A percentile compares a stretch with the other conserved stretches of the same genome.
Conservation (phyloP, 1,284 basidiomycete genomes). For the Meripilus lineatus region DNA sequence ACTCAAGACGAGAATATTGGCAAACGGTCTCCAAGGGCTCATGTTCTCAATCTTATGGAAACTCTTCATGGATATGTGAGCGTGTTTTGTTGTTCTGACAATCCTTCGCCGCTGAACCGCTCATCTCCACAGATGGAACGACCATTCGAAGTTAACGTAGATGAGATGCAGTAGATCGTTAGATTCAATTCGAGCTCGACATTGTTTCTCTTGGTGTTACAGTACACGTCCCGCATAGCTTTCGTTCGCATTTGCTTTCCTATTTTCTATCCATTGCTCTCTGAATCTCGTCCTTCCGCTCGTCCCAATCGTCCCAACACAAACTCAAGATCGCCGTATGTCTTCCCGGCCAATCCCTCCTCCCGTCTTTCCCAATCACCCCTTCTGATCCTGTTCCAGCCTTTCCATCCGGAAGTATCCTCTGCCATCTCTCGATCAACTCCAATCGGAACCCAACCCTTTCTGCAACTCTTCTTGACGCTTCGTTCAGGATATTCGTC, state of each 20-base stretch:
- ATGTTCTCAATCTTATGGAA: conserved; percentile 87
- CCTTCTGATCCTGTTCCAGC: too few relatives aligned
- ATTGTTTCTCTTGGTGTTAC: too few relatives aligned
- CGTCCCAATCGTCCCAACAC: conserved; percentile 67
- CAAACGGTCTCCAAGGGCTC: conserved; percentile 83
- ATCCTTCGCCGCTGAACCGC: not conserved
- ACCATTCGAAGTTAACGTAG: too few relatives aligned
- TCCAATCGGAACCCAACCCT: conserved; percentile 62
- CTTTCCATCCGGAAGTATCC: conserved; percentile 32
- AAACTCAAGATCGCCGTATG: conserved; percentile 44
- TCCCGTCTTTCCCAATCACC: conserved; percentile 38
- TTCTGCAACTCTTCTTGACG: conserved; percentile 48
- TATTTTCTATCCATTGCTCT: not conserved
- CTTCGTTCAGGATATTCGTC: conserved; percentile 47
- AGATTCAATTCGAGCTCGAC: too few relatives aligned
- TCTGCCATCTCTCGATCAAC: conserved; percentile 47
- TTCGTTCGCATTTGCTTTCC: too few relatives aligned
- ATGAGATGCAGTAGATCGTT: too few relatives aligned
- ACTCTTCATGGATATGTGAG: conserved; percentile 78
- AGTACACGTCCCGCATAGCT: too few relatives aligned
- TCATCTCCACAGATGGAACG: conserved; percentile 30
- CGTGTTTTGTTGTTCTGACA: conserved; percentile 13
- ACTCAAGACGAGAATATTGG: conserved; percentile 75
- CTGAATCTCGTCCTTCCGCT: not conserved
- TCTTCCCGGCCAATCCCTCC: conserved; percentile 32